Conservation (phyloP, 805 yeast species). For the Metschnikowia kofuensis region DNA sequence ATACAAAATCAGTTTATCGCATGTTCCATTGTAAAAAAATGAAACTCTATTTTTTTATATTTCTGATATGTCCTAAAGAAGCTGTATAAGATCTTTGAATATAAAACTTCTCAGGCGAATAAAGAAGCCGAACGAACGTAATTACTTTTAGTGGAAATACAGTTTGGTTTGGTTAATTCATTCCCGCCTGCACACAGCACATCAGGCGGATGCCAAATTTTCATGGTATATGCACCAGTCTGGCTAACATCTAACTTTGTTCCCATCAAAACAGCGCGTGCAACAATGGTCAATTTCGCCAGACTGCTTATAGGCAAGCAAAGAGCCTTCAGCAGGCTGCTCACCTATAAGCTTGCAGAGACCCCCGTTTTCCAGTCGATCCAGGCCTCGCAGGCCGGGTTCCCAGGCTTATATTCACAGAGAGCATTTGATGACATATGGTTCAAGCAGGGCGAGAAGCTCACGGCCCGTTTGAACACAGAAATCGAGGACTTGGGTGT, state of each 20-base stretch:
- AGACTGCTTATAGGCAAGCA: slow-evolving; percentile 2
- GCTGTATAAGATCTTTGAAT: no score
- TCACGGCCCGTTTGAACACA: slow-evolving; percentile 40
- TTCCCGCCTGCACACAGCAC: no score
- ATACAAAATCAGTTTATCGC: no score
- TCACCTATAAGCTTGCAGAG: slow-evolving; percentile 35
- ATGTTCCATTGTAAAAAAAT: no score
- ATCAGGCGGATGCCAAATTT: not conserved
- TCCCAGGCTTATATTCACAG: slow-evolving; percentile 48
- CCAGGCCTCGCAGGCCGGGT: slow-evolving; percentile 29
- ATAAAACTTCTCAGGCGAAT: no score
- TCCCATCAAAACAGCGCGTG: not conserved
- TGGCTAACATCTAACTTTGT: not conserved
- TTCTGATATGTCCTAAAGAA: no score
- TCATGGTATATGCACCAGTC: not conserved
- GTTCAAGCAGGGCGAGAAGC: slow-evolving; percentile 41
- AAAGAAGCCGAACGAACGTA: no score
- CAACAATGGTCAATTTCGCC: slow-evolving; percentile 2
- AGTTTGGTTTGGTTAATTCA: no score
- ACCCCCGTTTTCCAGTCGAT: slow-evolving; percentile 30
- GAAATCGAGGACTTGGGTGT: slow-evolving; percentile 28
- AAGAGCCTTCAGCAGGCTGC: slow-evolving; percentile 12
- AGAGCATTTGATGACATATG: slow-evolving; percentile 51
- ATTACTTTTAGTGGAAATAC: no score
- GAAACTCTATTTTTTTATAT: no score